Base-by-base conservation (phyloP, 1,139 yeast species). In the Candida freyschussii region DNA sequence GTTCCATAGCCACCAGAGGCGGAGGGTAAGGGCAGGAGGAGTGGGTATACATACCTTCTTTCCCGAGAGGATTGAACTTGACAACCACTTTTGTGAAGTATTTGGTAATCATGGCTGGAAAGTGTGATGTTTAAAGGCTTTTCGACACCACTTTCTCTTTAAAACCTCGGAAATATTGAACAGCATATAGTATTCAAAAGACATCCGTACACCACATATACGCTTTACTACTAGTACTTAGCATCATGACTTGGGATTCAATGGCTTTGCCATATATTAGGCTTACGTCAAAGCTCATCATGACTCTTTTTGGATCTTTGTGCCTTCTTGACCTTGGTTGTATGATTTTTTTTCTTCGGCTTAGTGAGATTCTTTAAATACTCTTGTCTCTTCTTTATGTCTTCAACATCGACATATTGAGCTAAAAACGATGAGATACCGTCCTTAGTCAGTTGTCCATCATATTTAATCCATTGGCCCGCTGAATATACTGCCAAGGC, bases 31-130 rank as follows among this genome's bases (percentile, higher is more conserved):
- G 22, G 14, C 5, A 41, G 16, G 6, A n/a, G 7, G n/a, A n/a
- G n/a, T n/a, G n/a, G n/a, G n/a, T n/a, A n/a, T 5, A 63, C 73
- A 40, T 58, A 70, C 77, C 72, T 45, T 82, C 84, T 24, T 68
- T 59, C 1, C 78, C 72, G 42, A 84, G 72, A 1, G 96, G 96
- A 55, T 83, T 77, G 65, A 86, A 86, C 54, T 69, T 78, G 30
- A 86, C 85, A 27, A 67, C 64, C n/a, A 85, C 85, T 49, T 77
- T 78, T 24, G 85, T 66, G 60, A 86, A 83, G 62, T 80, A 85
- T 60, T 84, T 84, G 30, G 95, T 86, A 50, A 86, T 80, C 95
- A 86, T 85, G 12, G 13, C 16, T 7, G 9, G 25, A 14, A n/a
- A n/a, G n/a, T n/a, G n/a, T n/a, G n/a, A n/a, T n/a, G n/a, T n/a